Evolutionary conservation across 495 filamentous ascomycete species (phyloP).

Genomic region (Penicillium ochrochloron): DNA sequence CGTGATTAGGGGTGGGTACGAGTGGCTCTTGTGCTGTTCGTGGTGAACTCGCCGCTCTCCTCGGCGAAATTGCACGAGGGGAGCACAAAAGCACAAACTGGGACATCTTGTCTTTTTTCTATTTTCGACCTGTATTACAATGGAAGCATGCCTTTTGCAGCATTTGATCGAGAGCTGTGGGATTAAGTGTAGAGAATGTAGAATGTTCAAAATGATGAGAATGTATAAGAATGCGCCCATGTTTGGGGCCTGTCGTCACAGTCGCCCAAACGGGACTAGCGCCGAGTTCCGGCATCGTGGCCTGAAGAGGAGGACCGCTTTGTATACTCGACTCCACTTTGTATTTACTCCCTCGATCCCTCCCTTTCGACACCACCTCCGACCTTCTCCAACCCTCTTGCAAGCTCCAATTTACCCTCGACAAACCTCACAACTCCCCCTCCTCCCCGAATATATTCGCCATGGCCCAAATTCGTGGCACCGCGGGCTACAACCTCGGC

Average conservation of each 20-base stretch:
- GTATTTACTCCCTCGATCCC: constrained; percentile 29
- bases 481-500: constrained; percentile 92
- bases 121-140: constrained; percentile 23
- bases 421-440: constrained; percentile 4
- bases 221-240: constrained; percentile 8
- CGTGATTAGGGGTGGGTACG: constrained; percentile 10
- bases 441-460: constrained; percentile 27
- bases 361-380: constrained; percentile 17
- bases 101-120: constrained; percentile 18
- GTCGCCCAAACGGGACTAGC: constrained; percentile 38
- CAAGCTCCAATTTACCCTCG: constrained; percentile 7
- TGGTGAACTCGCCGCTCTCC: constrained; percentile 12
- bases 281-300: constrained; percentile 48
- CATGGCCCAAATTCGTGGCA: constrained; percentile 97
- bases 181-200: constrained; percentile 7
- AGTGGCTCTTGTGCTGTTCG: constrained; percentile 24
- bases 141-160: constrained; percentile 18
- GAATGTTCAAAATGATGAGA: background rate
- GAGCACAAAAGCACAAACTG: constrained; percentile 21
- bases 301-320: constrained; percentile 42
- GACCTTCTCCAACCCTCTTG: constrained; percentile 11
- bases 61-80: background rate
- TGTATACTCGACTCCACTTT: constrained; percentile 32
- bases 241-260: constrained; percentile 38
- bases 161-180: constrained; percentile 1